Conservation (phyloP, 176 grass and related monocot species). For the Carex myosuroides region DNA sequence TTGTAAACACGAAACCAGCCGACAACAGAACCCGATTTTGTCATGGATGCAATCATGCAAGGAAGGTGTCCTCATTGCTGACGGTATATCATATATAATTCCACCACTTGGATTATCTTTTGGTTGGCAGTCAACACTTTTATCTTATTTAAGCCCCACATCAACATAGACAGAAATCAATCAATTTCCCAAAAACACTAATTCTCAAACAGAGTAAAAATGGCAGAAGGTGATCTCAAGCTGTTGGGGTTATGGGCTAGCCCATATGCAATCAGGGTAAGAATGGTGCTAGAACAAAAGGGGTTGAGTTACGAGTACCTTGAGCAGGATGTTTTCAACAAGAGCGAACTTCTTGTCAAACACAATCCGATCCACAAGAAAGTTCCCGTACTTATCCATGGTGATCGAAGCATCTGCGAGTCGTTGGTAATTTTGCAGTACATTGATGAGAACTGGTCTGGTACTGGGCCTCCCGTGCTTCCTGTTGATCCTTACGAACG, state of each 20-base stretch:
- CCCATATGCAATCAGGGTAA: background rate
- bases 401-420: conserved; percentile 5
- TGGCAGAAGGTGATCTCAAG: conserved; percentile 18
- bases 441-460: conserved; percentile 19
- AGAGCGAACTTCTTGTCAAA: conserved; percentile 28
- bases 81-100: background rate
- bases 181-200: background rate
- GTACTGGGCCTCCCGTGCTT: background rate
- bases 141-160: background rate
- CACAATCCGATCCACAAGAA: conserved; percentile 21
- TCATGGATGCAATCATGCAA: background rate
- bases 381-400: conserved; percentile 19
- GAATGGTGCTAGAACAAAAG: conserved; percentile 12
- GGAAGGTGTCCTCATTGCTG: conserved; percentile 7
- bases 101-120: background rate
- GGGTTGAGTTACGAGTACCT: conserved; percentile 10
- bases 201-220: background rate
- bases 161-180: background rate
- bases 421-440: conserved; percentile 23
- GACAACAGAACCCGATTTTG: background rate
- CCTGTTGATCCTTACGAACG: conserved; percentile 20
- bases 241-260: conserved; percentile 13
- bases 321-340: background rate
- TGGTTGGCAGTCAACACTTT: background rate
- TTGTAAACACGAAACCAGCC: background rate